Evolutionary conservation across 116 monocot species (phyloP).

Genomic region (Iris pallida): DNA sequence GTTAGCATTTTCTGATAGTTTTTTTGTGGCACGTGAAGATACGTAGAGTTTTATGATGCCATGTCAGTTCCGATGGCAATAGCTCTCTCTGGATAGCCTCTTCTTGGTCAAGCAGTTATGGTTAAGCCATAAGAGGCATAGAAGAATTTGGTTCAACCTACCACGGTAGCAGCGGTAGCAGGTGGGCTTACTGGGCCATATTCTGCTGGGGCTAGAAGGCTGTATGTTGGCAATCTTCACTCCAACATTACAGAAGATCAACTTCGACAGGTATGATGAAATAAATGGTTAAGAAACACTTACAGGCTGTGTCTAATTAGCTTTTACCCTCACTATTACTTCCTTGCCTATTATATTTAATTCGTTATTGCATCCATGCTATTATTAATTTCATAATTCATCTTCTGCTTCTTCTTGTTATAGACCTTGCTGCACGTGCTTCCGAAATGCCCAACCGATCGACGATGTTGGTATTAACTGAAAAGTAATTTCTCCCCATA

Average conservation of each 20-base stretch:
- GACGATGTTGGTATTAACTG: no score
- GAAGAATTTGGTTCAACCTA: slow-evolving; percentile 92
- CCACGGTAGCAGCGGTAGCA: slow-evolving; percentile 33
- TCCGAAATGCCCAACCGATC: no score
- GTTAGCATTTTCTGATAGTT: not conserved
- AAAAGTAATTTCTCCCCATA: no score
- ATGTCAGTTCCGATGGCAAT: slow-evolving; percentile 99
- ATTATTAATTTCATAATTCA: not conserved
- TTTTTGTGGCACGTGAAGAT: slow-evolving; percentile 44
- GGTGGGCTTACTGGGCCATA: slow-evolving; percentile 38
- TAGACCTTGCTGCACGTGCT: not conserved
- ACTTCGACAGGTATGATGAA: slow-evolving; percentile 59
- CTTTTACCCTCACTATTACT: not conserved
- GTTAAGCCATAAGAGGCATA: slow-evolving; percentile 98
- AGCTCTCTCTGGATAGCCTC: slow-evolving; percentile 82
- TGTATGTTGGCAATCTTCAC: slow-evolving; percentile 96
- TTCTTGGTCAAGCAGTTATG: slow-evolving; percentile 87
- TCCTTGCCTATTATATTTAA: not conserved
- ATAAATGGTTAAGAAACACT: no score
- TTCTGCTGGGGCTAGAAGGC: slow-evolving; percentile 70
- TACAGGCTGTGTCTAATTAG: not conserved
- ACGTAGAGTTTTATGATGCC: slow-evolving; percentile 93
- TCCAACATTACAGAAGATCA: slow-evolving; percentile 87
- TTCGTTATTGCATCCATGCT: not conserved
- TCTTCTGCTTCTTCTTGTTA: not conserved